Base-by-base conservation (phyloP, 768 basidiomycete genomes). In the Phanerodontia chrysosporium region DNA sequence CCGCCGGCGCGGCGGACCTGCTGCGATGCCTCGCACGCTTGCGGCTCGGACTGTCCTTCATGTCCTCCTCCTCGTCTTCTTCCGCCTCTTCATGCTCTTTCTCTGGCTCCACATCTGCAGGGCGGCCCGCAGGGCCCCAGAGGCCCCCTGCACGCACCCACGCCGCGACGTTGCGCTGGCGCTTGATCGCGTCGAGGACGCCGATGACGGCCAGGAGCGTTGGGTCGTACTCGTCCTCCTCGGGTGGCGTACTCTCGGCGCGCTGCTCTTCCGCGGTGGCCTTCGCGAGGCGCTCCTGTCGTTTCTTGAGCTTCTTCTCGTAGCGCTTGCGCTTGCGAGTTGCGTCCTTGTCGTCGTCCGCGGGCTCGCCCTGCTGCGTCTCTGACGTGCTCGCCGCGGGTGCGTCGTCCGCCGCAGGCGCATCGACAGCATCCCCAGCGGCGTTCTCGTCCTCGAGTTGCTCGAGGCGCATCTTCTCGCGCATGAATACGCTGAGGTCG, bases 161-260 rank as follows among this genome's bases (percentile, higher is more conserved):
- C 21, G 78, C 82, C 0, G 87, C 83, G 24, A 90, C 80, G 62
- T 86, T 90, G 57, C 72, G 76, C 70, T 90, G 82, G 49, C 64
- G 54, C 68, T 83, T 86, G 14, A 85, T 62, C 14, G 72, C 75
- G 49, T 89, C 85, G 24, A 91, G 71, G 14, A 90, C 74, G 8
- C 89, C 89, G 14, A 90, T 73, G 12, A 89, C 79, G 0, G 85
- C 87, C 1, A 91, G 77, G 13, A 88, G 74, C 0, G 79, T 85
- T 49, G 74, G 72, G 68, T 90, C 88, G 63, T 72, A 74, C 2
- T 66, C 61, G 2, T 65, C 70, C 45, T 67, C 62, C 1, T 62
- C 64, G 49, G 39, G 4, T 18, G 6, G 10, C 4, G 39, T 18
- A 4, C 10, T 18, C 39, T 10, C 39, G 4, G 39, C n/a, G n/a